These are phyloP conservation scores for Vickermania ingenoplastis DNA, from an alignment of 208 protist species.

Conservation along the genomic window DNA sequence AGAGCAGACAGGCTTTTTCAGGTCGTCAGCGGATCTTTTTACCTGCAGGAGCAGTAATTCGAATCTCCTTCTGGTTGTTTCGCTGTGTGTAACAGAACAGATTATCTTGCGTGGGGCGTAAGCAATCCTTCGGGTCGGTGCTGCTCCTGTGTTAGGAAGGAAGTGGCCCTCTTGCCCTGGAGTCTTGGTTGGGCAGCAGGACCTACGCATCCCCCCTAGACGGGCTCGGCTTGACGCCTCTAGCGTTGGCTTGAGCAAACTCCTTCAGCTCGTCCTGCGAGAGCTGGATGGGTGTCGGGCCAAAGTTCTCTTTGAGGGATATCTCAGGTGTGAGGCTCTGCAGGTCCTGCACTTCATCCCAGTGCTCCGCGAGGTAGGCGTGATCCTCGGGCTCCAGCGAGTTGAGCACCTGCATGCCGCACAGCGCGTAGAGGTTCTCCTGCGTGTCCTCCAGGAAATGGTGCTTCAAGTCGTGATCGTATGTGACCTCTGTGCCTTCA, in stretches of 20 bases:
- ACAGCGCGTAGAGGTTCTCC: slow-evolving; percentile 60
- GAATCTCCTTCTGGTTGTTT: too few relatives aligned
- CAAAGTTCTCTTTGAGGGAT: slow-evolving; percentile 24
- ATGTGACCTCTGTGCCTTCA: slow-evolving; percentile 2
- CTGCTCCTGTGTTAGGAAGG: too few relatives aligned
- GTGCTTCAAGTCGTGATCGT: slow-evolving; percentile 60
- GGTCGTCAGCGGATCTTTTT: too few relatives aligned
- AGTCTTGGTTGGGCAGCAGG: background rate
- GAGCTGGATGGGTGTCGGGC: slow-evolving; percentile 34
- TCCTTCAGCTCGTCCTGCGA: slow-evolving; percentile 27
- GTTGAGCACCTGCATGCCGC: slow-evolving; percentile 59
- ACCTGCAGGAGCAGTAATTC: too few relatives aligned
- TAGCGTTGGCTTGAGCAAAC: slow-evolving; percentile 15
- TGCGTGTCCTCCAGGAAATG: slow-evolving; percentile 75
- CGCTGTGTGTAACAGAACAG: too few relatives aligned
- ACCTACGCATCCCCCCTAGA: too few relatives aligned
- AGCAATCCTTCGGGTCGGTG: too few relatives aligned
- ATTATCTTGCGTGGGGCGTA: too few relatives aligned
- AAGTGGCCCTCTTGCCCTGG: background rate
- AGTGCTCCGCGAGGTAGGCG: slow-evolving; percentile 22
- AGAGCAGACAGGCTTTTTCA: too few relatives aligned
- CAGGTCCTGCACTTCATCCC: slow-evolving; percentile 13
- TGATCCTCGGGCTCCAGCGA: slow-evolving; percentile 21
- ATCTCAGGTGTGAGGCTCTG: slow-evolving; percentile 18
- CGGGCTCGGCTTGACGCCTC: too few relatives aligned